These are phyloP conservation scores for Cercis canadensis DNA, from an alignment of 306 rosid genomes.

Conservation along the genomic window DNA sequence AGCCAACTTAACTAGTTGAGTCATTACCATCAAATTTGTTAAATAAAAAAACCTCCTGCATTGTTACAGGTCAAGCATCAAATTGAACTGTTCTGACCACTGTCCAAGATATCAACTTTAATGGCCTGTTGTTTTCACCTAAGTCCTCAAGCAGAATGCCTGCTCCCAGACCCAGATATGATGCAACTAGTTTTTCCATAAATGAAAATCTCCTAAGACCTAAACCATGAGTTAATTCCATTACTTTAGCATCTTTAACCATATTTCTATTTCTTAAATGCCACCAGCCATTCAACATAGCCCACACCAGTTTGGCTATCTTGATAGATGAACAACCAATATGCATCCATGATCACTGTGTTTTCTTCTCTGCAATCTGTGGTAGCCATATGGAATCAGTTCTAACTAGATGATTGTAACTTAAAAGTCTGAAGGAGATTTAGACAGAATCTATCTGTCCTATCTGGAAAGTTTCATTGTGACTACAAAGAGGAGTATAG, in stretches of 20 bases:
- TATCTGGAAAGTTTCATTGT: background rate
- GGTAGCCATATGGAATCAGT: too few relatives aligned
- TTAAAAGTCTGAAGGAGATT: too few relatives aligned
- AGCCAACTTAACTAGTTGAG: background rate
- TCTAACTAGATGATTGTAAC: too few relatives aligned
- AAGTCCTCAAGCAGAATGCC: background rate
- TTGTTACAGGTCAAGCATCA: background rate
- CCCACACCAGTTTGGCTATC: background rate
- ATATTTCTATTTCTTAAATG: background rate
- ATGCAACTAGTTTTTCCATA: background rate
- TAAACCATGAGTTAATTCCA: background rate
- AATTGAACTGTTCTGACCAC: background rate
- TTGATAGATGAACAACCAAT: background rate
- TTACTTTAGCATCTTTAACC: background rate
- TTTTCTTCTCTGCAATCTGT: too few relatives aligned
- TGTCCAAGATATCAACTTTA: background rate
- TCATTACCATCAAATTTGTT: background rate
- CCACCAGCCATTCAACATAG: background rate
- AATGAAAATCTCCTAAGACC: background rate
- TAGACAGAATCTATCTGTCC: too few relatives aligned
- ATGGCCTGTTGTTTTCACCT: background rate
- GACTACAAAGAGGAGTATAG: background rate
- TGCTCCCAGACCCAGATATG: background rate
- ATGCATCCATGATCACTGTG: too few relatives aligned
- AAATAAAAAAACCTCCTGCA: background rate